Conservation (phyloP, 2,329 filamentous ascomycete species). For the Aspergillus neotritici region DNA sequence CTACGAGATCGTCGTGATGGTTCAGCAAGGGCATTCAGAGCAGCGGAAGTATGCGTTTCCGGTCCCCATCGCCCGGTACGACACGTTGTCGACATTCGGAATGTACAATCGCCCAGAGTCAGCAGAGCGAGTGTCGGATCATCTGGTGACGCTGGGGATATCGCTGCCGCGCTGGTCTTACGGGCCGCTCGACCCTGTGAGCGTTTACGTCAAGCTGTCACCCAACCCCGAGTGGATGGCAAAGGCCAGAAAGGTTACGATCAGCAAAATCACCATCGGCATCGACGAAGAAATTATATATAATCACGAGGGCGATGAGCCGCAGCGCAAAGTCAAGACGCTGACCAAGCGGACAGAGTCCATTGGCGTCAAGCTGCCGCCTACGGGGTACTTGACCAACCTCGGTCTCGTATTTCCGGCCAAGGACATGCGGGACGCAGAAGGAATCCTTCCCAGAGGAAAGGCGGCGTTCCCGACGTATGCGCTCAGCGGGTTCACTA, state of each 20-base stretch:
- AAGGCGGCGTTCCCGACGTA: slow-evolving; percentile 87
- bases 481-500: slow-evolving; percentile 84
- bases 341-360: slow-evolving; percentile 76
- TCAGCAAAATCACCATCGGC: slow-evolving; percentile 85
- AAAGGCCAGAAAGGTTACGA: slow-evolving; percentile 87
- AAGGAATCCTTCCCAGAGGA: slow-evolving; percentile 79
- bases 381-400: slow-evolving; percentile 88
- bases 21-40: slow-evolving; percentile 81
- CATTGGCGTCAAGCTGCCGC: slow-evolving; percentile 78
- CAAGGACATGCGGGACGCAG: slow-evolving; percentile 77
- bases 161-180: slow-evolving; percentile 95
- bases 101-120: slow-evolving; percentile 98
- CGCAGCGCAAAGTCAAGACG: slow-evolving; percentile 80
- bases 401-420: slow-evolving; percentile 84
- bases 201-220: slow-evolving; percentile 88
- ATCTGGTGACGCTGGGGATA: slow-evolving; percentile 84
- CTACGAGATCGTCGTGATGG: slow-evolving; percentile 92
- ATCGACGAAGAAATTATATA: slow-evolving; percentile 99
- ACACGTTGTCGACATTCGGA: slow-evolving; percentile 95
- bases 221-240: slow-evolving; percentile 87
- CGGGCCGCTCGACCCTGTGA: slow-evolving; percentile 88
- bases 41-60: slow-evolving; percentile 90
- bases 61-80: slow-evolving; percentile 85
- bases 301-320: slow-evolving; percentile 95
- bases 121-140: slow-evolving; percentile 78